These are phyloP conservation scores for Irpex lacteus DNA, from an alignment of 1,284 basidiomycete species.

Conservation along the genomic window DNA sequence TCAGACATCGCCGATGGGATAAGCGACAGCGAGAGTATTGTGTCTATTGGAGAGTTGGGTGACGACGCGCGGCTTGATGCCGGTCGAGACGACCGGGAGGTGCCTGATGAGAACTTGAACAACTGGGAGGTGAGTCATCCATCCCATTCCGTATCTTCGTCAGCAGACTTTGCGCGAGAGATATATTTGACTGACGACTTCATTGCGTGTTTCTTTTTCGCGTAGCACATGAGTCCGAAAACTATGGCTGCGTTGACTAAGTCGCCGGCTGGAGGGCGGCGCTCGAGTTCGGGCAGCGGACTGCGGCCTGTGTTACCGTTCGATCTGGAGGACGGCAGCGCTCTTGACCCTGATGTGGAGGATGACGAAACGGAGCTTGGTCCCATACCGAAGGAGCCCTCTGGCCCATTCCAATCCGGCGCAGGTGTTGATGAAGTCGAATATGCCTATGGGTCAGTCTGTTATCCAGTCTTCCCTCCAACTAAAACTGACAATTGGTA, in stretches of 20 bases:
- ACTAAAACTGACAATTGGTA: too few species aligned
- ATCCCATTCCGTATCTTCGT: background rate
- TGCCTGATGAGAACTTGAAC: slow-evolving; percentile 78
- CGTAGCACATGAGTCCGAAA: slow-evolving; percentile 89
- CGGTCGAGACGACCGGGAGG: slow-evolving; percentile 56
- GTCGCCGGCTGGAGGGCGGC: slow-evolving; percentile 76
- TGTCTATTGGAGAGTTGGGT: slow-evolving; percentile 82
- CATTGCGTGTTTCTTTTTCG: slow-evolving; percentile 8
- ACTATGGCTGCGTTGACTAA: slow-evolving; percentile 89
- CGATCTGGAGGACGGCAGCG: slow-evolving; percentile 67
- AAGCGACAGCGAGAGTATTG: slow-evolving; percentile 89
- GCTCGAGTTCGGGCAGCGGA: slow-evolving; percentile 78
- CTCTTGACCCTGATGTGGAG: slow-evolving; percentile 57
- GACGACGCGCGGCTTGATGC: slow-evolving; percentile 69
- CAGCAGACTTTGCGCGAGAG: background rate
- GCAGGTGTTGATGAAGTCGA: slow-evolving; percentile 86
- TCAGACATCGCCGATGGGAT: slow-evolving; percentile 76
- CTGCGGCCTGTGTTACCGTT: slow-evolving; percentile 83
- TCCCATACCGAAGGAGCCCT: slow-evolving; percentile 72
- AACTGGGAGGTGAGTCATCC: slow-evolving; percentile 82
- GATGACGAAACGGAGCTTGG: slow-evolving; percentile 61
- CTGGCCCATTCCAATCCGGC: slow-evolving; percentile 70
- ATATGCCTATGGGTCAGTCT: slow-evolving; percentile 75
- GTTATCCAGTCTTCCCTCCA: background rate
- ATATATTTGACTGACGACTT: slow-evolving; percentile 1